phyloP scores from a whole-genome alignment of 2,329 filamentous ascomycete species.

The Exophiala sideris region DNA sequence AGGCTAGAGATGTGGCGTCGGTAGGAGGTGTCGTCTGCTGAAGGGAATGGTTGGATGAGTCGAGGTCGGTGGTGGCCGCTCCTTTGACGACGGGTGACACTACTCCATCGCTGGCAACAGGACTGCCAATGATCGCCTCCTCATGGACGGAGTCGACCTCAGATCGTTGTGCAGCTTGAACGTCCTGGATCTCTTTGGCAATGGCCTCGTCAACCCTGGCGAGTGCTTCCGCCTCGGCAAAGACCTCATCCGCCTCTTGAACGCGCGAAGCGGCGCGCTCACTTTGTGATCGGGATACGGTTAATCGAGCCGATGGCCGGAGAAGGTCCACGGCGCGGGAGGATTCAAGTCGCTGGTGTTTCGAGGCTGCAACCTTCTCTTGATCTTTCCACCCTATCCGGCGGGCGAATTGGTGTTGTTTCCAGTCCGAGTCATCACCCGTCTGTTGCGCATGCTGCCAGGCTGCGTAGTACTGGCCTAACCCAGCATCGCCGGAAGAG shows the following conservation, averaged over 20 bases:
- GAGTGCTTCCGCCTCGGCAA: constrained; percentile 51
- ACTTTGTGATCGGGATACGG: constrained; percentile 50
- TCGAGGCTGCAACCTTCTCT: constrained; percentile 40
- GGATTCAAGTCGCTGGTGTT: constrained; percentile 28
- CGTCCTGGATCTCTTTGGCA: constrained; percentile 68
- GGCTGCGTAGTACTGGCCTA: constrained; percentile 90
- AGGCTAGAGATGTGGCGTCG: constrained; percentile 41
- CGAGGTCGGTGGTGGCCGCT: constrained; percentile 6
- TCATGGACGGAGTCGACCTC: constrained; percentile 26
- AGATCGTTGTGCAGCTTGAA: constrained; percentile 40
- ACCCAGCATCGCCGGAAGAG: constrained; percentile 55
- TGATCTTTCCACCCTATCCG: constrained; percentile 80
- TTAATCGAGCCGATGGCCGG: constrained; percentile 18
- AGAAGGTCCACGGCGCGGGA: constrained; percentile 24
- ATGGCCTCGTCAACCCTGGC: constrained; percentile 84
- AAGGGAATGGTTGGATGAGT: constrained; percentile 24
- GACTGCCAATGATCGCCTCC: constrained; percentile 29
- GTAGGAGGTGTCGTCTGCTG: constrained; percentile 39
- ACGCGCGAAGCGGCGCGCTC: constrained; percentile 59
- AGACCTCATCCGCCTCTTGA: constrained; percentile 51
- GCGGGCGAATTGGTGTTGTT: constrained; percentile 84
- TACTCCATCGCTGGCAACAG: constrained; percentile 20
- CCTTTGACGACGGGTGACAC: constrained; percentile 8
- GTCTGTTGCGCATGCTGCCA: constrained; percentile 74
- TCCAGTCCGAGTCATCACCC: constrained; percentile 76